Conservation (phyloP, 1,284 basidiomycete species). For the Meripilus lineatus region DNA sequence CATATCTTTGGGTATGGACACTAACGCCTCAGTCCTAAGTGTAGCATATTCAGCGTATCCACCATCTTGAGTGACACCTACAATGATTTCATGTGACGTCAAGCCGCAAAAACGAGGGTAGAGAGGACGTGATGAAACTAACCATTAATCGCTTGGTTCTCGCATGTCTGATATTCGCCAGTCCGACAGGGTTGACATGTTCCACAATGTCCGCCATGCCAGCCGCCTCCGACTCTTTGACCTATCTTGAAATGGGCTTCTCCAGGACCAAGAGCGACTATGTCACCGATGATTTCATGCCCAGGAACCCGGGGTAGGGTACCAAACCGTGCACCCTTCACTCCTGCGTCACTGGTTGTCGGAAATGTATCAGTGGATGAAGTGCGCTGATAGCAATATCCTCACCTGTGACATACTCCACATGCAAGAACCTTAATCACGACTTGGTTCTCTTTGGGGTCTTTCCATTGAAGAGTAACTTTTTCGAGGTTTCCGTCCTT, state of each 20-base stretch:
- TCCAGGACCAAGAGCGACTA: conserved; percentile 17
- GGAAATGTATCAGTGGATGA: conserved; percentile 18
- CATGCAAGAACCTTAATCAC: conserved; percentile 29
- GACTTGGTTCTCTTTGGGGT: conserved; percentile 26
- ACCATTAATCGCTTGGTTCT: conserved; percentile 11
- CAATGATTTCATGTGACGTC: no score
- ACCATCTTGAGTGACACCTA: conserved; percentile 8
- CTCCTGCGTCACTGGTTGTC: conserved; percentile 15
- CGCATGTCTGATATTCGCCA: conserved; percentile 17
- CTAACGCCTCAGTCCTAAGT: conserved; percentile 3
- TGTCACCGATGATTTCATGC: conserved; percentile 24
- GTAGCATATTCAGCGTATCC: conserved; percentile 10
- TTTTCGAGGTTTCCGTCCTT: conserved; percentile 3
- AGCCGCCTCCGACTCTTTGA: conserved; percentile 23
- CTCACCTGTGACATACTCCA: conserved; percentile 20
- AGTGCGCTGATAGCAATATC: neutral
- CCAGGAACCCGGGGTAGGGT: conserved; percentile 20
- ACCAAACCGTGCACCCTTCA: conserved; percentile 14
- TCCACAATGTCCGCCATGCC: conserved; percentile 25
- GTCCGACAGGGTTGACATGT: conserved; percentile 18
- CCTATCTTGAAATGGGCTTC: conserved; percentile 23
- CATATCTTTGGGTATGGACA: conserved; percentile 6
- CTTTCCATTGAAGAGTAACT: conserved; percentile 22
- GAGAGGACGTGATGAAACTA: no score
- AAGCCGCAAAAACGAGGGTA: no score